Base-by-base conservation (phyloP, 257 asterid genomes). In the Penstemon eatonii region DNA sequence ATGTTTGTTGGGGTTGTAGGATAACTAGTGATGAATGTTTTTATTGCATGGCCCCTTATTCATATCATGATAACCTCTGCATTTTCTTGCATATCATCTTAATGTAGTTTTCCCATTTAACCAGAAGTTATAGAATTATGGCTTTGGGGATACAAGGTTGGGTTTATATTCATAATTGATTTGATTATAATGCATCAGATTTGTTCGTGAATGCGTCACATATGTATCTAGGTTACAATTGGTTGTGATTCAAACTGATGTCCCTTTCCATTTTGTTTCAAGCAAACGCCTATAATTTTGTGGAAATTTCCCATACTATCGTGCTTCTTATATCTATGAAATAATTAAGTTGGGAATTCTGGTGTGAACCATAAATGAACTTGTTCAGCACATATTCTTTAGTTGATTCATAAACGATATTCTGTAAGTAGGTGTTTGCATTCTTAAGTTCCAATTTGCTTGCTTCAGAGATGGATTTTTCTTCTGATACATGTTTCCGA, bases 401-500 rank as follows among this genome's bases (percentile, higher is more conserved):
- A 41, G 65, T 65, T 65, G 25, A 39, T 54, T 51, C 68, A 49
- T 73, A 47, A 47, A 15, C 41, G 19, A 60, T 61, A 53, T 69
- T 59, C 19, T 56, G 25, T 40, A 69, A 67, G 61, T 56, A n/a
- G 18, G n/a, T 25, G 36, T 65, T 55, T 61, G 37, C 60, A 38
- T 5, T 4, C 71, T 66, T 15, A 46, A 8, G 40, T 52, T 63
- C 62, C 11, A 7, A 46, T 46, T 53, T 68, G 65, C 53, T 43
- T 58, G 13, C 67, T 19, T 53, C 37, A 40, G 60, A 76, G 56
- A 59, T 64, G 65, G 57, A 57, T 56, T 47, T 58, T 62, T 70
- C 66, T 59, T 36, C 56, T 60, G 65, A 60, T 67, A 8, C 64
- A 5, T 60, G 56, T 50, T 71, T 82, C 62, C 68, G 68, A 18